These are phyloP conservation scores for Barnettozyma siamensis DNA, from an alignment of 805 yeast genomes.

Conservation along the genomic window DNA sequence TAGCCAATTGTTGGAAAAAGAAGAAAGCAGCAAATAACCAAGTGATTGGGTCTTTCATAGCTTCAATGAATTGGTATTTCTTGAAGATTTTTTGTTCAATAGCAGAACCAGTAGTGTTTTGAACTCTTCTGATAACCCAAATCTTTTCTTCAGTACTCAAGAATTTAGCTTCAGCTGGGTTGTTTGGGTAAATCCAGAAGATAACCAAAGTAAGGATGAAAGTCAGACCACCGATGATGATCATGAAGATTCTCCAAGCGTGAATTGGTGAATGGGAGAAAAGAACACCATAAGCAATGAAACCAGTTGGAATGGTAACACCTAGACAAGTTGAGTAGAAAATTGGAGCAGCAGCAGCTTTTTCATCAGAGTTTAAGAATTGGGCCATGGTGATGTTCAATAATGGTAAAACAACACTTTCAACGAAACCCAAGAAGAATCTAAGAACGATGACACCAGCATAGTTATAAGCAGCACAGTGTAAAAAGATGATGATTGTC, in stretches of 20 bases:
- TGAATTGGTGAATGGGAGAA: constrained; percentile 22
- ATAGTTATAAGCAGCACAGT: constrained; percentile 39
- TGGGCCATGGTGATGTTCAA: constrained; percentile 44
- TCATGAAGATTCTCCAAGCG: constrained; percentile 50
- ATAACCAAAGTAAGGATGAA: constrained; percentile 32
- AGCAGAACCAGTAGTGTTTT: constrained; percentile 31
- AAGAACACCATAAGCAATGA: constrained; percentile 38
- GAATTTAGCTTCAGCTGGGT: constrained; percentile 48
- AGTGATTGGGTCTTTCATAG: constrained; percentile 38
- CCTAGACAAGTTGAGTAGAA: constrained; percentile 49
- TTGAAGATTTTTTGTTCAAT: constrained; percentile 42
- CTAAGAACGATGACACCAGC: constrained; percentile 42
- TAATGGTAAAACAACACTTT: constrained; percentile 38
- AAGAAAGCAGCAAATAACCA: constrained; percentile 28
- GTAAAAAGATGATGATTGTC: constrained; percentile 42
- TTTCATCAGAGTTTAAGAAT: constrained; percentile 42
- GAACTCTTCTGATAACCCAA: constrained; percentile 41
- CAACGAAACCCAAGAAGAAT: constrained; percentile 47
- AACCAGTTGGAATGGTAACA: constrained; percentile 46
- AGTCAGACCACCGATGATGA: constrained; percentile 53
- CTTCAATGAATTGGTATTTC: constrained; percentile 36
- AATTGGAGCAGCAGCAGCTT: constrained; percentile 47
- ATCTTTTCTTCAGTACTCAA: constrained; percentile 45
- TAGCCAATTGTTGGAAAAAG: constrained; percentile 44
- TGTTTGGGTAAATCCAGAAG: constrained; percentile 44